These are phyloP conservation scores for Acanthamoeba triangularis DNA, from an alignment of 208 protist species.

Conservation along the genomic window DNA sequence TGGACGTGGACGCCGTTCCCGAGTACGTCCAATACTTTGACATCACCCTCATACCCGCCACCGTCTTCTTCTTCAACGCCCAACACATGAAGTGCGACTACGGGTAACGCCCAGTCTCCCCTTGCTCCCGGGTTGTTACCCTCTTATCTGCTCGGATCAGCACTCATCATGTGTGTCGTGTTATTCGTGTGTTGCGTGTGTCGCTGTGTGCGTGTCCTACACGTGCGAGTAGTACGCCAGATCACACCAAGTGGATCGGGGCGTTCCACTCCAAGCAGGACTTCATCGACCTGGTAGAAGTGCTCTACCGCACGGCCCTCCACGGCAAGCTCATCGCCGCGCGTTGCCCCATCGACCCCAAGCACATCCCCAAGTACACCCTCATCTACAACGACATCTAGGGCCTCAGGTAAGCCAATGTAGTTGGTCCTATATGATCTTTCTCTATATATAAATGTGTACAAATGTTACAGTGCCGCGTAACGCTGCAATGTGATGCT, in stretches of 20 bases:
- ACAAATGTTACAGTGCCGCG: background rate
- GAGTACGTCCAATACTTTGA: slow-evolving; percentile 87
- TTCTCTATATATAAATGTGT: background rate
- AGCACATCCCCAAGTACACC: slow-evolving; percentile 79
- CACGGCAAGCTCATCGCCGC: slow-evolving; percentile 80
- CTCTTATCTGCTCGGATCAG: too few relatives aligned
- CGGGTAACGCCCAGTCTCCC: slow-evolving; percentile 51
- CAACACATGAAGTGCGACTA: slow-evolving; percentile 88
- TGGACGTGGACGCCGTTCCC: slow-evolving; percentile 77
- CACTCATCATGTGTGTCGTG: background rate
- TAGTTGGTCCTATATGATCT: too few relatives aligned
- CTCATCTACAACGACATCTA: slow-evolving; percentile 81
- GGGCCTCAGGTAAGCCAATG: background rate
- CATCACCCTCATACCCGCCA: slow-evolving; percentile 85
- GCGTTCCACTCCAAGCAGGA: slow-evolving; percentile 85
- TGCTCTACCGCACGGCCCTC: slow-evolving; percentile 79
- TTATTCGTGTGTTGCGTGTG: background rate
- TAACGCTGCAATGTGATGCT: too few relatives aligned
- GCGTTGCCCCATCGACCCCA: slow-evolving; percentile 75
- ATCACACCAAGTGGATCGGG: slow-evolving; percentile 88
- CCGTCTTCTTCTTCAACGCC: slow-evolving; percentile 87
- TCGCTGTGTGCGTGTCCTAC: background rate
- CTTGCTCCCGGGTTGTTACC: background rate
- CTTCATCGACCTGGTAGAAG: slow-evolving; percentile 87
- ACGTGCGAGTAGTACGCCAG: slow-evolving; percentile 78